Conservation (phyloP, 2,329 filamentous ascomycete genomes). For the Sarocladium oryzae region DNA sequence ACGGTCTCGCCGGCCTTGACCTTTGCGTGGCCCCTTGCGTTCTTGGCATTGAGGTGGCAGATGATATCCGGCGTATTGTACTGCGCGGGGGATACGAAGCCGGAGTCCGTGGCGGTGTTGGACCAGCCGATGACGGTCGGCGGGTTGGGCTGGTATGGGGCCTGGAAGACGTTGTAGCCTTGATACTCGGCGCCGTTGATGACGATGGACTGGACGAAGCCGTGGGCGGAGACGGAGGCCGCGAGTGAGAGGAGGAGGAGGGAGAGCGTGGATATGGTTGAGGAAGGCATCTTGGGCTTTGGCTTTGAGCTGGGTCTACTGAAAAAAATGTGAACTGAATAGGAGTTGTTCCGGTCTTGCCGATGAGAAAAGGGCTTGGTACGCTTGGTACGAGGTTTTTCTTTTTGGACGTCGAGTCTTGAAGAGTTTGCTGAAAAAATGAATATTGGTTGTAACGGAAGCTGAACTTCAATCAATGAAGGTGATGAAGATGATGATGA, state of each 20-base stretch:
- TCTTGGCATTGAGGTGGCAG: slow-evolving; percentile 34
- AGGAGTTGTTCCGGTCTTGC: background rate
- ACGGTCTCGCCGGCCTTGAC: slow-evolving; percentile 32
- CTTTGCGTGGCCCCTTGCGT: slow-evolving; percentile 27
- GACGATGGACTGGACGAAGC: slow-evolving; percentile 12
- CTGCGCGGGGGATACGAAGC: slow-evolving; percentile 37
- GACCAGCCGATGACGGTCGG: slow-evolving; percentile 12
- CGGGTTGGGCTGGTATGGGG: slow-evolving; percentile 7
- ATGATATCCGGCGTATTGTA: slow-evolving; percentile 33
- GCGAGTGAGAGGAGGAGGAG: slow-evolving; percentile 8
- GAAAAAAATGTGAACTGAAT: background rate
- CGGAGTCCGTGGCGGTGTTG: slow-evolving; percentile 30
- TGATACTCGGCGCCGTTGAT: slow-evolving; percentile 7
- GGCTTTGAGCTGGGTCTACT: background rate
- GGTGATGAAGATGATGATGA: background rate
- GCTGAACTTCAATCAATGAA: slow-evolving; percentile 8
- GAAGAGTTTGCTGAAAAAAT: background rate
- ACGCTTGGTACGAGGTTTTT: too few species aligned
- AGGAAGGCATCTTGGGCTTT: slow-evolving; percentile 1
- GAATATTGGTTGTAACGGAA: background rate
- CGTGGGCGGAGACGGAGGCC: slow-evolving; percentile 11
- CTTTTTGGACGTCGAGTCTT: too few species aligned
- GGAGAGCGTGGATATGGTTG: background rate
- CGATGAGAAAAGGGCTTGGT: too few species aligned
- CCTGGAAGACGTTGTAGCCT: slow-evolving; percentile 12